Base-by-base conservation (phyloP, 495 filamentous ascomycete genomes). In the Penicillium silybi region DNA sequence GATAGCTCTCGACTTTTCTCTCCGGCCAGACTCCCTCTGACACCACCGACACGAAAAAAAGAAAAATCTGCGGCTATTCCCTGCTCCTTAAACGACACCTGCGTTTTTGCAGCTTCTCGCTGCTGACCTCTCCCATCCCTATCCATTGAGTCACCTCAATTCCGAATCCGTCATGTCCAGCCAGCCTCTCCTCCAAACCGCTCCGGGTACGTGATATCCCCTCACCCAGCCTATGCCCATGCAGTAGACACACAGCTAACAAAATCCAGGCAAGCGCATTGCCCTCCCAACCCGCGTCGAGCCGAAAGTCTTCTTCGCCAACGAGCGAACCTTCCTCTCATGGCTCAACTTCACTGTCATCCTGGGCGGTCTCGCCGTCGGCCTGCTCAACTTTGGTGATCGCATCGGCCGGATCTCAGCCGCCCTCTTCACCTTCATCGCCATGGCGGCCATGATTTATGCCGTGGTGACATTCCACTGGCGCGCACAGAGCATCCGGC, bases 281-380 rank as follows among this genome's bases (percentile, higher is more conserved):
- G 92, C 95, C 54, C 90, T 99, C 54, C 93, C 93, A 47, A 96
- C 91, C 38, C 91, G 93, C 55, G 92, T 99, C 70, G 93, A 99
- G 68, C 93, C 93, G 35, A 99, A 99, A 72, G 93, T 98, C 74
- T 99, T 97, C 84, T 99, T 99, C 80, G 93, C 93, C 69, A 97
- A 97, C 77, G 93, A 99, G 77, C 91, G 93, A 46, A 99, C 93
- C 37, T 99, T 97, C 64, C 85, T 99, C 62, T 93, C 88, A 65
- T 99, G 95, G 95, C 87, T 99, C 59, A 97, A 97, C 78, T 97
- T 97, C 80, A 93, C 89, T 65, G 92, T 97, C 64, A 92, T 99
- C 69, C 84, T 99, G 38, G 93, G 93, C 62, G 92, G 92, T 46
- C 83, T 99, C 44, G 92, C 92, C 22, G 86, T 97, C 50, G 93